Conservation (phyloP, 495 filamentous ascomycete species). For the Aeminium ludgeri region DNA sequence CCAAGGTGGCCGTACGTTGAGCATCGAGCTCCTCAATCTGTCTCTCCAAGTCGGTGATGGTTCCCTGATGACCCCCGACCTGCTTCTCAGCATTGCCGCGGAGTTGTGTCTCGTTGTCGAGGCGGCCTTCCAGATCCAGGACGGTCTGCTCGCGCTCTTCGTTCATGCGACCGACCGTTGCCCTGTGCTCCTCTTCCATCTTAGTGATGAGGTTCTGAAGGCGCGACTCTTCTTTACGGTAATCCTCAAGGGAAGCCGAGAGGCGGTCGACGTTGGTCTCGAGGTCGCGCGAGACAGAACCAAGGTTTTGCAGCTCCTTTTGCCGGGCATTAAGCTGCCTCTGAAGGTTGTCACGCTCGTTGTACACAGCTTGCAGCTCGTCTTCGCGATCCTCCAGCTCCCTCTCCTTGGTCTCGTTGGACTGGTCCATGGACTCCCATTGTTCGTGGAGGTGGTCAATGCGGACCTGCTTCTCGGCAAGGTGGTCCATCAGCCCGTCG, state of each 20-base stretch:
- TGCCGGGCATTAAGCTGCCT: constrained; percentile 13
- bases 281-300: no score
- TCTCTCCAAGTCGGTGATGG: constrained; percentile 17
- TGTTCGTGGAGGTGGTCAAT: constrained; percentile 33
- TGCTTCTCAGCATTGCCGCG: constrained; percentile 11
- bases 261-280: constrained; percentile 33
- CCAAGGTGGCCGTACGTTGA: no score
- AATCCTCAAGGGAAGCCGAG: constrained; percentile 42
- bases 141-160: constrained; percentile 14
- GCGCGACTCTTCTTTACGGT: constrained; percentile 44
- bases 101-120: constrained; percentile 12
- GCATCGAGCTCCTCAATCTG: constrained; percentile 5
- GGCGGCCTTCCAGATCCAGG: constrained; percentile 13
- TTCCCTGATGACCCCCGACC: constrained; percentile 7
- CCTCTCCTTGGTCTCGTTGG: constrained; percentile 27
- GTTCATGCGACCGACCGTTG: constrained; percentile 16
- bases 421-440: constrained; percentile 33
- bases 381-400: constrained; percentile 18
- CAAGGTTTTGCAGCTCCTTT: no score
- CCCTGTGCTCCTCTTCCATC: constrained; percentile 39
- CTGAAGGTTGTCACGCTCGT: constrained; percentile 35
- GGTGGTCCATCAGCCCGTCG: constrained; percentile 15
- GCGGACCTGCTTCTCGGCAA: constrained; percentile 14
- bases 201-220: constrained; percentile 43
- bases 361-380: neutral